phyloP scores from a whole-genome alignment of 306 rosid genomes.

The Biancaea sappan region DNA sequence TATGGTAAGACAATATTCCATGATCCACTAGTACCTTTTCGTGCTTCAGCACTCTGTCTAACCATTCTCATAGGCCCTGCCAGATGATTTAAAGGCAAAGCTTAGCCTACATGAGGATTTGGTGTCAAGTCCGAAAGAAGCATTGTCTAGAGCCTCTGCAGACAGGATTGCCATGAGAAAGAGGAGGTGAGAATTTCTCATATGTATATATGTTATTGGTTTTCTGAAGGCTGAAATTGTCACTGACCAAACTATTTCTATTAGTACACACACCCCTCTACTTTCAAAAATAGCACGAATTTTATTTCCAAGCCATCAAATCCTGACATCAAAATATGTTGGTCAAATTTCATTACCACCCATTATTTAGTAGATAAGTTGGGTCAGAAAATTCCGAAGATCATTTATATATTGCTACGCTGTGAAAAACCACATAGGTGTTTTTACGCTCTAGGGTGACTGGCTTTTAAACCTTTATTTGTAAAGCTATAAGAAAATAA shows the following conservation, averaged over 20 bases:
- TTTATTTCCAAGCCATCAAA: neutral
- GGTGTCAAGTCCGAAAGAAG: slow-evolving; percentile 93
- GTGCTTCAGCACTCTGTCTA: slow-evolving; percentile 25
- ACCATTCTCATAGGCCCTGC: slow-evolving; percentile 79
- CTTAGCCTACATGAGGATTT: slow-evolving; percentile 95
- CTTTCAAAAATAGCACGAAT: neutral
- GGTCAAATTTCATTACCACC: slow-evolving; percentile 15
- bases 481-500: neutral
- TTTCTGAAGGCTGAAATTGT: neutral
- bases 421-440: neutral
- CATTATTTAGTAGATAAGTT: slow-evolving; percentile 4
- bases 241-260: neutral
- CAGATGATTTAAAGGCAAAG: slow-evolving; percentile 94
- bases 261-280: neutral
- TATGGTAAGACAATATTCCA: slow-evolving; percentile 69
- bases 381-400: slow-evolving; percentile 3
- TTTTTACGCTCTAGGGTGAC: neutral
- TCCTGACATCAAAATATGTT: neutral
- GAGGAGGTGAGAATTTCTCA: slow-evolving; percentile 60
- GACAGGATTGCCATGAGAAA: slow-evolving; percentile 80
- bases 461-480: neutral
- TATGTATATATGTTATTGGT: neutral
- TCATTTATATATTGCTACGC: neutral
- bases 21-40: slow-evolving; percentile 12
- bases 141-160: slow-evolving; percentile 91